Conservation (phyloP, 2,329 filamentous ascomycete species). For the Neopestalotiopsis sp. region DNA sequence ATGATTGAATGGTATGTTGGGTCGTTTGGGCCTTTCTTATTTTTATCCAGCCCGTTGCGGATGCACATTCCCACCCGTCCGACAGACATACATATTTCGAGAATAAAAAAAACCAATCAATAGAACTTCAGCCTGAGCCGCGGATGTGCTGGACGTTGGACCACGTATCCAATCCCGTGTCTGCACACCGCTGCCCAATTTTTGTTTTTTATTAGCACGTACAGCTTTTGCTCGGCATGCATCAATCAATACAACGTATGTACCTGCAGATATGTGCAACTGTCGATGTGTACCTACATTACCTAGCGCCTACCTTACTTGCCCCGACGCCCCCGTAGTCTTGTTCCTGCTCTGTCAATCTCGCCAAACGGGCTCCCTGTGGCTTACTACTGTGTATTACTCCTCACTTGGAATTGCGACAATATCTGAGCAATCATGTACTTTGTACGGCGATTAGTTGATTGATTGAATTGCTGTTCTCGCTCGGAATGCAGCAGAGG, state of each 20-base stretch:
- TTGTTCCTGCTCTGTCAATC: background rate
- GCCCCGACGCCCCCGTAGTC: background rate
- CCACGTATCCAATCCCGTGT: background rate
- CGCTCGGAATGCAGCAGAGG: background rate
- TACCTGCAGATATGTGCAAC: background rate
- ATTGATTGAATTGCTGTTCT: background rate
- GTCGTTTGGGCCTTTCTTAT: background rate
- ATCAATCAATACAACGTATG: background rate
- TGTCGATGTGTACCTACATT: background rate
- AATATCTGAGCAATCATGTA: no score
- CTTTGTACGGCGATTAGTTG: background rate
- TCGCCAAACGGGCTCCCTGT: background rate
- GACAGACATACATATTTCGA: background rate
- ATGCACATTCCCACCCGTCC: background rate
- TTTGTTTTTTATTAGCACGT: background rate
- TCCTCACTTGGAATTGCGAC: background rate
- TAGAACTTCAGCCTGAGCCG: background rate
- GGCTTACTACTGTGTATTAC: constrained; percentile 1
- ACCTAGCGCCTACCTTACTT: background rate
- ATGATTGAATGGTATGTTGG: background rate
- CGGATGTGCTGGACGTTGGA: background rate
- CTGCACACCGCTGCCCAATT: background rate
- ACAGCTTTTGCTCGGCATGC: background rate
- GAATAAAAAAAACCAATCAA: background rate
- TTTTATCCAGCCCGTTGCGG: background rate